These are phyloP conservation scores for Cubamyces lactineus DNA, from an alignment of 768 basidiomycete species.

Conservation along the genomic window DNA sequence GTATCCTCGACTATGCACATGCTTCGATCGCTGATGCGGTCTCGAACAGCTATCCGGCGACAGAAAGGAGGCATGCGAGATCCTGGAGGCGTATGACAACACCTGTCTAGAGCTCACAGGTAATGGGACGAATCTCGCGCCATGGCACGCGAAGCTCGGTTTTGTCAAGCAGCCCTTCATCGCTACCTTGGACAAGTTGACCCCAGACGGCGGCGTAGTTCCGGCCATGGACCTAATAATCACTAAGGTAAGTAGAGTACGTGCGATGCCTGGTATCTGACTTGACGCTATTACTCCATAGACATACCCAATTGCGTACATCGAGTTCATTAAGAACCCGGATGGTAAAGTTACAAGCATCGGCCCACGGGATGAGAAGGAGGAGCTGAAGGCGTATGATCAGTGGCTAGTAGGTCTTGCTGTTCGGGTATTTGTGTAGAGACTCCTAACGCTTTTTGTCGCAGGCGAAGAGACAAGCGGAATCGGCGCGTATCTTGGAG, in stretches of 20 bases:
- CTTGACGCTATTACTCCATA: conserved; percentile 30
- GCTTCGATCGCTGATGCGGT: background rate
- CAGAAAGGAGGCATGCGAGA: conserved; percentile 77
- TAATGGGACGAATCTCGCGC: conserved; percentile 84
- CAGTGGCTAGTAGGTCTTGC: conserved; percentile 67
- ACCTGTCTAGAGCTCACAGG: conserved; percentile 70
- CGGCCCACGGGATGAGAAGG: conserved; percentile 69
- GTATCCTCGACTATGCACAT: background rate
- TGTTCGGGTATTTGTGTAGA: background rate
- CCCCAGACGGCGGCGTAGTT: conserved; percentile 79
- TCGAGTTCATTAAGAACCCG: conserved; percentile 65
- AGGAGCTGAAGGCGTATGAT: conserved; percentile 63
- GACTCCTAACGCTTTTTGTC: background rate
- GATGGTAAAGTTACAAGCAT: conserved; percentile 42
- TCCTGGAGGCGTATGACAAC: conserved; percentile 77
- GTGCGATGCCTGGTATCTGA: background rate
- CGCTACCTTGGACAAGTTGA: conserved; percentile 77
- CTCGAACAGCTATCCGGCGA: conserved; percentile 62
- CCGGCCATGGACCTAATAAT: conserved; percentile 76
- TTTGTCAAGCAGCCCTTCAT: conserved; percentile 69
- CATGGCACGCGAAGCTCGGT: conserved; percentile 90
- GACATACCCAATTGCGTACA: conserved; percentile 76
- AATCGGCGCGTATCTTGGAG: conserved; percentile 58
- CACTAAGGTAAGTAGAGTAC: conserved; percentile 50
- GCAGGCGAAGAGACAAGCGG: conserved; percentile 62